Base-by-base conservation (phyloP, 768 basidiomycete genomes). In the Mycena chlorophos region DNA sequence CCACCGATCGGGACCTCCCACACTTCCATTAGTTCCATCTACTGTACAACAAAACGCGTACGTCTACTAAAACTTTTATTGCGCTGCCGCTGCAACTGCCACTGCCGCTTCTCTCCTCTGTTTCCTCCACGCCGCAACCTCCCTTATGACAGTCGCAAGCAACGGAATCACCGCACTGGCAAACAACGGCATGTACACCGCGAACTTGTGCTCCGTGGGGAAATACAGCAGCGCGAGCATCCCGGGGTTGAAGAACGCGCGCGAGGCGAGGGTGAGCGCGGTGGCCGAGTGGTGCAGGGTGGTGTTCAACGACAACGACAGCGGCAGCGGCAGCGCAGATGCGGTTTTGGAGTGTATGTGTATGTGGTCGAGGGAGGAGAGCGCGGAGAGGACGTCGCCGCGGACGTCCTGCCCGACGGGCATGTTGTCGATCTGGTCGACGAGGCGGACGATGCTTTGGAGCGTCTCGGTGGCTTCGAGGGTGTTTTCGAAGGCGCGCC, bases 151-250 rank as follows among this genome's bases (percentile, higher is more conserved):
- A 1, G 90, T 85, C 2, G 90, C 85, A 10, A 94, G 56, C 51
- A 98, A 69, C 4, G 95, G 94, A 26, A 95, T 87, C 2, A 90
- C 78, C 5, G 94, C 82, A 46, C 93, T 94, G 2, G 92, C 96
- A 68, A 99, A 98, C 29, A 99, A 72, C 0, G 97, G 96, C 0
- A 92, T 88, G 69, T 98, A 98, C 8, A 99, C 93, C 2, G 95
- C 95, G 69, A 94, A 95, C 68, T 91, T 98, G 75, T 98, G 97
- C 67, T 98, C 97, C 19, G 93, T 87, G 20, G 97, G 97, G 73
- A 98, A 98, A 71, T 99, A 99, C 20, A 99, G 78, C 67, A 98
- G 73, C 14, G 93, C 94, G 63, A 98, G 74, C 94, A 98, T 97
- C 19, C 89, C 91, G 0, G 96, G 97, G 69, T 94, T 91, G 75